Evolutionary conservation across 2,329 filamentous ascomycete genomes (phyloP), one percentile per base, ranked within the genome.

Genomic region (Exophiala xenobiotica): DNA sequence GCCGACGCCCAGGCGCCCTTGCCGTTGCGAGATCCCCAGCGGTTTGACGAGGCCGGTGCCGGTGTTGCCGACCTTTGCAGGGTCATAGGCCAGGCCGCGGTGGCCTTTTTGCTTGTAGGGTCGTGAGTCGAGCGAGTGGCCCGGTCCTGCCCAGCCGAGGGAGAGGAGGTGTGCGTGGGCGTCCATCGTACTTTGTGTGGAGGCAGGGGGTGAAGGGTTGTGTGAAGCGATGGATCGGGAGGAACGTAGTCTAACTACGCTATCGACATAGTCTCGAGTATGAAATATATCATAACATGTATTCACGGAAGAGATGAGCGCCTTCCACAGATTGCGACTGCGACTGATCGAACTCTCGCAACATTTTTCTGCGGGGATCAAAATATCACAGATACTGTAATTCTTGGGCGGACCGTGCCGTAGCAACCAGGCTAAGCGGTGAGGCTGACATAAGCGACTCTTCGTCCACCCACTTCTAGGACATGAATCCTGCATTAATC

Each of bases 61-160:
- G 12, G 48, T 56, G 35, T 56, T 61, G 44, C 49, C 46, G n/a
- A 53, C 50, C 33, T 50, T 50, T 11, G 56, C 37, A 5, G 58
- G 60, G 38, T 62, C 60, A 40, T 62, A 62, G 11, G 60, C 60
- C 77, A 68, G 62, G 23, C 69, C 69, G 4, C 70, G 68, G 14
- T 70, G 69, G 38, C 69, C 67, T 57, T 70, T 83, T 55, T 63
- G 61, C 22, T 57, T 57, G 49, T 60, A 63, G 18, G 55, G 51
- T 35, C 42, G 54, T 8, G 86, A 81, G 66, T 96, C 90, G 20
- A 97, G 85, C 1, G 90, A 89, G 70, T 95, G 89, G 58, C 92
- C 92, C 29, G 84, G 81, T 60, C 92, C 92, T 53, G 86, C 83
- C 92, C 92, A 97, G 68, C 92, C 92, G 70, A 95, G 90, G 61